Evolutionary conservation across 345 rosid genomes (phyloP).

Genomic region (Erucastrum elatum): DNA sequence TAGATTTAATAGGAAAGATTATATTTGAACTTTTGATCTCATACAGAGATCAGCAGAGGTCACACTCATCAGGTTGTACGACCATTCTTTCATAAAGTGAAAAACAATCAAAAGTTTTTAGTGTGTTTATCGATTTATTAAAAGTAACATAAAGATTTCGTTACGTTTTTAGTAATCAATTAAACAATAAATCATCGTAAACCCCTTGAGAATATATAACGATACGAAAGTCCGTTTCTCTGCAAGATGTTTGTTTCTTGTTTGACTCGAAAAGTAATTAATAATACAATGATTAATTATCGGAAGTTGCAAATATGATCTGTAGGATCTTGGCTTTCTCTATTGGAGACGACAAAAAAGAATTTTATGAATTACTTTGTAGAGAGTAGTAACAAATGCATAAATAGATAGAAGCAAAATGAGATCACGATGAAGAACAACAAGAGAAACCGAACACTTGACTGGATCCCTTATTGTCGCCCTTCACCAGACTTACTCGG

Average conservation of each 20-base stretch:
- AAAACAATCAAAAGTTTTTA: neutral
- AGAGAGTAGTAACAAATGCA: slow-evolving; percentile 11
- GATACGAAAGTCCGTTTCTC: too few species aligned
- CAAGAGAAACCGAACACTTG: slow-evolving; percentile 64
- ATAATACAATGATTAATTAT: too few species aligned
- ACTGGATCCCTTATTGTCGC: slow-evolving; percentile 45
- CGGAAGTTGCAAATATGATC: neutral
- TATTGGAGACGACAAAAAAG: neutral
- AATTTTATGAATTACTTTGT: neutral
- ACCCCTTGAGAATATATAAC: too few species aligned
- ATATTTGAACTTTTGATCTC: slow-evolving; percentile 35
- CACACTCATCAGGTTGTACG: slow-evolving; percentile 25
- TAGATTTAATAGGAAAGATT: neutral
- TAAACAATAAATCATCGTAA: too few species aligned
- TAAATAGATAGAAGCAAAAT: neutral
- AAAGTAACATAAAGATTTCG: neutral
- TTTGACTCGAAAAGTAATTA: too few species aligned
- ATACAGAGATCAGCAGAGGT: slow-evolving; percentile 32
- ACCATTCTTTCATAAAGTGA: slow-evolving; percentile 36
- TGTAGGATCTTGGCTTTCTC: neutral
- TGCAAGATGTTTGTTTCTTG: neutral
- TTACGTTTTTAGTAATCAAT: neutral
- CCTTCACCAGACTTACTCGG: slow-evolving; percentile 61
- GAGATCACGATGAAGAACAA: slow-evolving; percentile 49
- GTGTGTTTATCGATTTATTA: neutral